Conservation (phyloP, 1,284 basidiomycete genomes). For the Melampsora larici-populina region DNA sequence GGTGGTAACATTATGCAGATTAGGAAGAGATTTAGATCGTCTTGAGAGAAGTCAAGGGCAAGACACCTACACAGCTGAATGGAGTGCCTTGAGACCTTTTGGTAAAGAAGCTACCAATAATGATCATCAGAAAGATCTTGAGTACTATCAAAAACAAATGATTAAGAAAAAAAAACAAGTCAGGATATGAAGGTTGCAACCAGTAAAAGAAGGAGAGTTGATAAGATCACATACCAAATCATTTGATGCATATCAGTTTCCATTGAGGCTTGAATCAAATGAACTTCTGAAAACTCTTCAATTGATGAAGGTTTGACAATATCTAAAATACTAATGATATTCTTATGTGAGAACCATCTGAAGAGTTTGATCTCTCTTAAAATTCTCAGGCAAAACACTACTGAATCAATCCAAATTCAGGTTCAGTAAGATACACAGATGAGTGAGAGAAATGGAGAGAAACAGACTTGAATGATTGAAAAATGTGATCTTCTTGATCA, state of each 20-base stretch:
- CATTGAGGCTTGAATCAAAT: conserved; percentile 51
- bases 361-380: conserved; percentile 58
- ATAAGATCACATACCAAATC: conserved; percentile 45
- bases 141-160: conserved; percentile 45
- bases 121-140: conserved; percentile 65
- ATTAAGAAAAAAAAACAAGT: not conserved
- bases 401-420: too few species aligned
- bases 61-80: conserved; percentile 28
- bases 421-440: too few species aligned
- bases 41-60: not conserved
- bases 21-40: too few species aligned
- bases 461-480: conserved; percentile 42
- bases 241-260: conserved; percentile 51
- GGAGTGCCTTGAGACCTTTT: conserved; percentile 56
- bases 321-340: conserved; percentile 63
- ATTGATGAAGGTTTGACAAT: conserved; percentile 47
- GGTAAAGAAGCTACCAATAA: conserved; percentile 88
- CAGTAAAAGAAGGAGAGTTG: too few species aligned
- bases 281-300: conserved; percentile 48
- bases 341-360: conserved; percentile 88
- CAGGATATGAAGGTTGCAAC: not conserved
- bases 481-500: conserved; percentile 43
- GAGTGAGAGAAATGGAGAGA: not conserved
- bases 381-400: conserved; percentile 41
- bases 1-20: not conserved